Percentiles rank a stretch among this genome's conserved stretches.
phyloP scores from a whole-genome alignment of 306 rosid species.

The Crotalaria pallida region DNA sequence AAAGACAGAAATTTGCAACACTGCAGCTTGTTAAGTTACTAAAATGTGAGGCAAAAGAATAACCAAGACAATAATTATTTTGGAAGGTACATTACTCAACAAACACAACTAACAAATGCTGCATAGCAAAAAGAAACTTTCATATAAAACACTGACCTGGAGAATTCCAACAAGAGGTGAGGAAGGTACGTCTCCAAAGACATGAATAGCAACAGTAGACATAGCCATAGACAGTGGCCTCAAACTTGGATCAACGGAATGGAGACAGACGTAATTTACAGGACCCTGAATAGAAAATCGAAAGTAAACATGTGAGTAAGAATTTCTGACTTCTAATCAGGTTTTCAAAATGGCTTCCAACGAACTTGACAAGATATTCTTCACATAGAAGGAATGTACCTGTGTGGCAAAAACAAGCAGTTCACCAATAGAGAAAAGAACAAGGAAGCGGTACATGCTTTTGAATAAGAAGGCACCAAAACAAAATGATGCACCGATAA shows the following conservation, averaged over 20 bases:
- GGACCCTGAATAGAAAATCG: constrained; percentile 58
- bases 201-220: constrained; percentile 71
- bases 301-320: neutral
- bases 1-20: neutral
- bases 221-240: constrained; percentile 89
- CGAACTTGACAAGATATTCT: neutral
- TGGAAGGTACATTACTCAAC: neutral
- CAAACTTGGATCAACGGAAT: constrained; percentile 69
- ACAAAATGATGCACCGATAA: constrained; percentile 64
- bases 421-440: constrained; percentile 67
- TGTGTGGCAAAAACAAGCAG: constrained; percentile 73
- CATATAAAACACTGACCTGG: constrained; percentile 40
- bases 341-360: neutral
- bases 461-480: constrained; percentile 63
- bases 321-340: neutral
- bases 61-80: neutral
- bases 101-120: neutral
- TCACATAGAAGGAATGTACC: constrained; percentile 36
- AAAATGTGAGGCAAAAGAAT: neutral
- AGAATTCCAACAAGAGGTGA: constrained; percentile 86
- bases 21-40: neutral
- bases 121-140: neutral
- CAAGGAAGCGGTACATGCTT: constrained; percentile 72
- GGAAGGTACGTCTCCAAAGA: constrained; percentile 88
- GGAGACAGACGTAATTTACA: constrained; percentile 61